Base-by-base conservation (phyloP, 352 stramenopile genomes). In the Aphanomyces stellatus region DNA sequence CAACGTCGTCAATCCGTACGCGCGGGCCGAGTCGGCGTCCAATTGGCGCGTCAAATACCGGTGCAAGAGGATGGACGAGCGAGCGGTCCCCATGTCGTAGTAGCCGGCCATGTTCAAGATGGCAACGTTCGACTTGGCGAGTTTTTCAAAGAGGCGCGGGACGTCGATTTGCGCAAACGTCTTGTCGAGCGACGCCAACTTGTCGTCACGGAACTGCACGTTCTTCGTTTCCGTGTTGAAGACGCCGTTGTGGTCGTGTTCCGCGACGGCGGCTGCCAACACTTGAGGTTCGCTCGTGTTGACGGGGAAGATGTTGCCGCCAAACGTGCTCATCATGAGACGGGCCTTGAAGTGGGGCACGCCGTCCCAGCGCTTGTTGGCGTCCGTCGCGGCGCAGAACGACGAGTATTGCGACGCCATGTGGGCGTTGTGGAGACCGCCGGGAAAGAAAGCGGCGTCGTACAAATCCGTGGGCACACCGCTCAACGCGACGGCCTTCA, bases 241-340 rank as follows among this genome's bases (percentile, higher is more conserved):
- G 69, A 90, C 75, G 19, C 78, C 70, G 69, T 93, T 93, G 25
- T 81, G 75, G 0, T 30, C 64, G 64, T 93, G 85, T 65, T 90
- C 72, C 51, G 78, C 57, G 31, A 90, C 78, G 74, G 87, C 83
- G 43, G 78, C 73, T 40, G 78, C 67, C 60, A 91, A 77, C 1
- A 43, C 59, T 69, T 89, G 19, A 53, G 76, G 75, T 11, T 77
- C 71, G 69, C 88, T 76, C 37, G 87, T 74, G 62, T 93, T 77
- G 61, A 93, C 85, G n/a, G 74, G 74, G 73, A 89, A 89, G n/a
- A 93, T 78, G 65, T 86, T 82, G 25, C 85, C 85, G 53, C 85
- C 85, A 71, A 93, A 93, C 70, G 89, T 75, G 53, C 88, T 90
- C 72, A 93, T 86, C 85, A 93, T 93, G 17, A 91, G 72, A 15